A percentile compares a stretch with the other conserved stretches of the same genome.
Conservation (phyloP, 208 protist species). For the Paratrypanosoma confusum region DNA sequence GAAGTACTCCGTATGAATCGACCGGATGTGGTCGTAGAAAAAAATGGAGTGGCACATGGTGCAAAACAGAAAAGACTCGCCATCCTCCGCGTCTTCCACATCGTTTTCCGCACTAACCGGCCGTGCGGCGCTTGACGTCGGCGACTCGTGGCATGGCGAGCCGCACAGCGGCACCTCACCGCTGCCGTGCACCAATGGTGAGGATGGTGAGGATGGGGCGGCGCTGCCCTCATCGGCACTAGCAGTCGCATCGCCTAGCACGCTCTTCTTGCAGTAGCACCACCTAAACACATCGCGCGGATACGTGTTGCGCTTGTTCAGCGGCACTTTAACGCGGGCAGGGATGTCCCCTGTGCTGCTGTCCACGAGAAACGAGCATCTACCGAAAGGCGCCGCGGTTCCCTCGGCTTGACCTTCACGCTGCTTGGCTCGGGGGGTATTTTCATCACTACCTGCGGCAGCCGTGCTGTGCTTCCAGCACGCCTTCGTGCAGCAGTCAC, state of each 20-base stretch:
- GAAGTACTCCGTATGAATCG: conserved; percentile 35
- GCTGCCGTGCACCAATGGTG: too few species aligned
- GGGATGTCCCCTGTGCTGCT: conserved; percentile 37
- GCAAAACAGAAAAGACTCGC: conserved; percentile 65
- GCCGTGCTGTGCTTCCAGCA: conserved; percentile 33
- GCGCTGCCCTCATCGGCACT: too few species aligned
- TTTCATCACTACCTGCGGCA: neutral
- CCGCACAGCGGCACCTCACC: too few species aligned
- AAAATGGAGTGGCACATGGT: conserved; percentile 71
- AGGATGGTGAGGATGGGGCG: too few species aligned
- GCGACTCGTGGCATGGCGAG: too few species aligned
- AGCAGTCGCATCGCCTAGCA: too few species aligned
- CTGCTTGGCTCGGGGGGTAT: neutral
- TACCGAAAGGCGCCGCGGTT: too few species aligned
- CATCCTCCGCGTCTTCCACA: conserved; percentile 37
- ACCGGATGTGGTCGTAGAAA: conserved; percentile 57
- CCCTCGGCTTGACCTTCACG: neutral
- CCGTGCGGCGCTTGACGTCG: too few species aligned
- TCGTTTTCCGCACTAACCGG: too few species aligned
- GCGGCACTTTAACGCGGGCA: conserved; percentile 28
- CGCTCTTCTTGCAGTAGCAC: conserved; percentile 73
- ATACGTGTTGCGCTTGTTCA: conserved; percentile 61
- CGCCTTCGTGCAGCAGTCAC: conserved; percentile 72
- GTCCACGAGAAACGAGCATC: conserved; percentile 69
- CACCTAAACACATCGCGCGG: conserved; percentile 51